Conservation (phyloP, 306 rosid genomes). For the Erythrophleum fordii region DNA sequence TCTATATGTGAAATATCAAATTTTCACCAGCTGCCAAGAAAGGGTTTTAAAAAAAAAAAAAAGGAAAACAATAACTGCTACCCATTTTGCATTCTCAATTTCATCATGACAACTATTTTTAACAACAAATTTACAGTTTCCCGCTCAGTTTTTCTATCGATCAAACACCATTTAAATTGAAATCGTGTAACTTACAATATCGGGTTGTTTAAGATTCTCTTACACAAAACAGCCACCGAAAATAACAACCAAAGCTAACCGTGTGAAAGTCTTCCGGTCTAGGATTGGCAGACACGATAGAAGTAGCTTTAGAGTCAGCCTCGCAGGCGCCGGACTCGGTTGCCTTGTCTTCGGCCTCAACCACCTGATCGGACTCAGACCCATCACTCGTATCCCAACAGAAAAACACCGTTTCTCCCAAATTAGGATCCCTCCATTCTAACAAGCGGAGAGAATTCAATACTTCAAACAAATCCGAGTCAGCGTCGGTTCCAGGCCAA, state of each 20-base stretch:
- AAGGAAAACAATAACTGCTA: no score
- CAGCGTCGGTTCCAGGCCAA: slow-evolving; percentile 39
- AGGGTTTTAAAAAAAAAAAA: no score
- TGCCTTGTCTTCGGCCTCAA: slow-evolving; percentile 56
- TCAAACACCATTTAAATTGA: not conserved
- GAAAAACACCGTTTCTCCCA: slow-evolving; percentile 57
- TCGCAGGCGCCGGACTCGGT: slow-evolving; percentile 53
- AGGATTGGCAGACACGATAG: slow-evolving; percentile 81
- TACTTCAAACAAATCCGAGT: slow-evolving; percentile 55
- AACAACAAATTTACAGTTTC: not conserved
- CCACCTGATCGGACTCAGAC: slow-evolving; percentile 57
- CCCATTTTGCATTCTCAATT: no score
- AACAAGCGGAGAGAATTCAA: slow-evolving; percentile 53
- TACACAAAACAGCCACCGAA: slow-evolving; percentile 10
- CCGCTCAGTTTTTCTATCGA: not conserved
- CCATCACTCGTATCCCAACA: slow-evolving; percentile 79
- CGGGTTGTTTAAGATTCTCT: not conserved
- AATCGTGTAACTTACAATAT: not conserved
- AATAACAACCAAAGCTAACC: slow-evolving; percentile 74
- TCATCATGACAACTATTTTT: not conserved
- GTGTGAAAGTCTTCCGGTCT: slow-evolving; percentile 87
- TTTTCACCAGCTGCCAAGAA: no score
- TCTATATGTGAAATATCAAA: no score
- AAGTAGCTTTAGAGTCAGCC: slow-evolving; percentile 56
- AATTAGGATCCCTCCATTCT: slow-evolving; percentile 34